Percentiles rank a stretch among this genome's conserved stretches.
phyloP scores from a whole-genome alignment of 495 filamentous ascomycete genomes.

The Aspergillus coremiiformis region DNA sequence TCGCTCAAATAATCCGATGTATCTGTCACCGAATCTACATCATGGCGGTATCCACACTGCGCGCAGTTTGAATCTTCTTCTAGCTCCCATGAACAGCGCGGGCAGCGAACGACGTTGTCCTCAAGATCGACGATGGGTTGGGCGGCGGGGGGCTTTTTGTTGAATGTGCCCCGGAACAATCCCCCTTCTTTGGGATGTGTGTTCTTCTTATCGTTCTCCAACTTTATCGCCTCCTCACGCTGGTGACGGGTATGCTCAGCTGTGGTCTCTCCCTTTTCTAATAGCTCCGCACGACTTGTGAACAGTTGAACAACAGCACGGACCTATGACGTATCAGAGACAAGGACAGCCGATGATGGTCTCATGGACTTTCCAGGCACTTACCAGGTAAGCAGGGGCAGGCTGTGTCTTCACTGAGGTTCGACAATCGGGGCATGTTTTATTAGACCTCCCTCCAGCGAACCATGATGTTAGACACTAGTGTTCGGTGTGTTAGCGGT shows the following conservation, averaged over 20 bases:
- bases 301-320: conserved; percentile 62
- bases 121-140: conserved; percentile 47
- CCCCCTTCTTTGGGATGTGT: conserved; percentile 44
- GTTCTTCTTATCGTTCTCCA: conserved; percentile 50
- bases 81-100: conserved; percentile 58
- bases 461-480: conserved; percentile 66
- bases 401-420: conserved; percentile 51
- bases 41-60: conserved; percentile 46
- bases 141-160: conserved; percentile 15
- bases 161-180: conserved; percentile 61
- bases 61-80: conserved; percentile 47
- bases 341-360: not conserved
- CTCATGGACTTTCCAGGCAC: conserved; percentile 6
- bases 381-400: conserved; percentile 63
- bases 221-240: conserved; percentile 52
- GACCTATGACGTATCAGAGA: conserved; percentile 38
- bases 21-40: conserved; percentile 28
- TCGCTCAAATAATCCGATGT: conserved; percentile 23
- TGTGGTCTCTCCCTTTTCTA: conserved; percentile 55
- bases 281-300: conserved; percentile 53
- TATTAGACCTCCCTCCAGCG: conserved; percentile 47
- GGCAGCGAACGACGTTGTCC: conserved; percentile 59
- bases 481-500: not conserved
- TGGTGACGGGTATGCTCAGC: conserved; percentile 53
- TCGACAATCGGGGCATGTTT: conserved; percentile 69